phyloP scores from a whole-genome alignment of 306 rosid species.

The Cicer judaicum region DNA sequence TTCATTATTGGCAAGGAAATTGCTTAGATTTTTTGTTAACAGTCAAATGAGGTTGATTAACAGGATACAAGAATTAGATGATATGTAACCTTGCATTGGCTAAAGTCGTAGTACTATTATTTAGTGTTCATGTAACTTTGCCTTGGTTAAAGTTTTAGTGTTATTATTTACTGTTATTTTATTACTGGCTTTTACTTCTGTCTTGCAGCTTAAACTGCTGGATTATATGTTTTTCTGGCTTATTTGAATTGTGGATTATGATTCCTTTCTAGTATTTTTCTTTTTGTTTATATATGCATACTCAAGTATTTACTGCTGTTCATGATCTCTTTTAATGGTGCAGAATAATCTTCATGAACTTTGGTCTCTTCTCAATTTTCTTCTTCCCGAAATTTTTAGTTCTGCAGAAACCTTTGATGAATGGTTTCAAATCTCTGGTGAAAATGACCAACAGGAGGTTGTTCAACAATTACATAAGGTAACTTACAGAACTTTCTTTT shows the following conservation, averaged over 20 bases:
- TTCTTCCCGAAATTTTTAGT: constrained; percentile 97
- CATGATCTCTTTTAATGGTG: constrained; percentile 33
- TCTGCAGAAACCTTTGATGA: constrained; percentile 99
- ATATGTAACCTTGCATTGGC: constrained; percentile 16
- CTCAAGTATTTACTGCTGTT: constrained; percentile 32
- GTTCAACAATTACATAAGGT: constrained; percentile 99
- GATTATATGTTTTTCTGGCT: constrained; percentile 18
- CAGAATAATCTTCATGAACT: constrained; percentile 99
- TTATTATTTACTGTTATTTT: neutral
- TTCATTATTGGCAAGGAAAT: constrained; percentile 10
- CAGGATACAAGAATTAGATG: constrained; percentile 4
- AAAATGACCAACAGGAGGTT: constrained; percentile 98
- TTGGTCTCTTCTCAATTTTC: constrained; percentile 97
- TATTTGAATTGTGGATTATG: constrained; percentile 25
- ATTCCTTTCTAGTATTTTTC: neutral
- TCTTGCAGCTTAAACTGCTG: constrained; percentile 22
- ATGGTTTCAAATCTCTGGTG: constrained; percentile 99
- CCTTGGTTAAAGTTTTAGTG: too few species aligned
- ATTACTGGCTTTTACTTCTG: constrained; percentile 32
- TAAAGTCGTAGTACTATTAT: constrained; percentile 16
- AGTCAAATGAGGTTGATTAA: constrained; percentile 18
- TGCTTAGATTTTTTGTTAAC: neutral
- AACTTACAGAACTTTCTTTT: constrained; percentile 33
- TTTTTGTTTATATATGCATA: constrained; percentile 22
- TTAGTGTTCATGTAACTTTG: neutral